Percentiles rank a stretch among this genome's conserved stretches.
These are phyloP conservation scores for Penicillium mononematosum DNA, from an alignment of 495 filamentous ascomycete genomes.

Conservation along the genomic window DNA sequence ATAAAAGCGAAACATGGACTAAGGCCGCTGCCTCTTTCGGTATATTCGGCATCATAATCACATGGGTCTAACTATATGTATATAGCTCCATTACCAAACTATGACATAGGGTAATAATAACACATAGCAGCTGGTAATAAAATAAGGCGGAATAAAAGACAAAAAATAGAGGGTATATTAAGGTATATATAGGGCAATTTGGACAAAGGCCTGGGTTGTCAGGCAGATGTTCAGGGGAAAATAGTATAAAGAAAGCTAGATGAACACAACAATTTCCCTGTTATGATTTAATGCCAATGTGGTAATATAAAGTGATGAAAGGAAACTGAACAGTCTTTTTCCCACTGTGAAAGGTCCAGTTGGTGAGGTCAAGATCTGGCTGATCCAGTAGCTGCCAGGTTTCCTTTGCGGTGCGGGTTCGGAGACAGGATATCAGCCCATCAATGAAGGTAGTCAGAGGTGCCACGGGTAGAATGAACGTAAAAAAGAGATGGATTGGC, in stretches of 20 bases:
- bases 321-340: constrained; percentile 33
- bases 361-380: constrained; percentile 43
- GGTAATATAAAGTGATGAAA: constrained; percentile 27
- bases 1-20: neutral
- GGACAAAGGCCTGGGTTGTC: constrained; percentile 34
- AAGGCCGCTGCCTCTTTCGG: neutral
- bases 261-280: neutral
- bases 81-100: neutral
- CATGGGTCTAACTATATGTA: neutral
- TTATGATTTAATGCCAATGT: constrained; percentile 4
- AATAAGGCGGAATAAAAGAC: neutral
- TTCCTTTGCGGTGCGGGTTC: constrained; percentile 65
- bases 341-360: constrained; percentile 58
- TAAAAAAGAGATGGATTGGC: constrained; percentile 58
- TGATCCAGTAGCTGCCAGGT: constrained; percentile 55
- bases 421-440: constrained; percentile 61
- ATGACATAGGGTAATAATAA: neutral
- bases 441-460: constrained; percentile 66
- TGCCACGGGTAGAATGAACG: constrained; percentile 61
- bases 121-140: neutral
- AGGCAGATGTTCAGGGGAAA: neutral
- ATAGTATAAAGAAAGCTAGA: neutral
- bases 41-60: neutral
- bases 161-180: too few relatives aligned
- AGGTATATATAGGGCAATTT: neutral